phyloP scores from a whole-genome alignment of 2,329 filamentous ascomycete genomes.

The Apiospora rasikravindrae region DNA sequence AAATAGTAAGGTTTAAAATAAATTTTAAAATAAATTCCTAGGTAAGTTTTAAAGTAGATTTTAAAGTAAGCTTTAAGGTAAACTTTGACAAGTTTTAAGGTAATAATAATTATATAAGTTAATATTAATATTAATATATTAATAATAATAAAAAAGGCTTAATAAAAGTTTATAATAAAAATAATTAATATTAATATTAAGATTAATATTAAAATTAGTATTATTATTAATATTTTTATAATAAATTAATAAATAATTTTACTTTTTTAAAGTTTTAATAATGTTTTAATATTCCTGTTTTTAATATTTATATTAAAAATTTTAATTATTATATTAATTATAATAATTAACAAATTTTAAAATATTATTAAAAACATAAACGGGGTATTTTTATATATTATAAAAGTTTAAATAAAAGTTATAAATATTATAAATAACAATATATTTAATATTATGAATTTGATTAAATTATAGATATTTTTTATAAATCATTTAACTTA shows the following conservation, averaged over 20 bases:
- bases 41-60: background rate
- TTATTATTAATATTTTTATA: background rate
- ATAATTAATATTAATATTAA: background rate
- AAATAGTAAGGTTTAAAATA: too few species aligned
- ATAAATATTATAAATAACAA: background rate
- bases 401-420: background rate
- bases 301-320: background rate
- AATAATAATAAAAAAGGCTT: background rate
- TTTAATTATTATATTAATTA: background rate
- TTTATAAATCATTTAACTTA: background rate
- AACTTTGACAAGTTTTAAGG: too few species aligned
- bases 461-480: background rate
- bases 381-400: background rate
- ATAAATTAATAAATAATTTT: background rate
- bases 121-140: too few species aligned
- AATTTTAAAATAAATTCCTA: too few species aligned
- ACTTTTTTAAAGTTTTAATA: background rate
- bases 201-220: too few species aligned
- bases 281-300: background rate
- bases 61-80: too few species aligned
- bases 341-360: background rate
- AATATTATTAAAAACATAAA: background rate
- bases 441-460: background rate
- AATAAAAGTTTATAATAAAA: background rate
- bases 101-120: background rate